Base-by-base conservation (phyloP, 2,329 filamentous ascomycete species). In the Phialophora chinensis region DNA sequence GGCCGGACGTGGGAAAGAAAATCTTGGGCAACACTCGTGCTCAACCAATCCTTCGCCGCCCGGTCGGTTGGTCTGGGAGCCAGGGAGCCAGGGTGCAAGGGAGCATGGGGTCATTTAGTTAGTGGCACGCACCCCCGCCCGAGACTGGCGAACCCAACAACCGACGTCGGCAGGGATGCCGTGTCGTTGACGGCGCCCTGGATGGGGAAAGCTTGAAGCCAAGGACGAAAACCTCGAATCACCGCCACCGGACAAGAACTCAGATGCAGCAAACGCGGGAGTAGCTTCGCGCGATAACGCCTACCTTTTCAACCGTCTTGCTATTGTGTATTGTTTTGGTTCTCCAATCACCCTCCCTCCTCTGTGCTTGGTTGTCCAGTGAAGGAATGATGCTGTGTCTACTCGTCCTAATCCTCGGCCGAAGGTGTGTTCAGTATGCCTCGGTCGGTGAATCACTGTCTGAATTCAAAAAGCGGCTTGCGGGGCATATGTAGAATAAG, bases 41-140 rank as follows among this genome's bases (percentile, higher is more conserved):
- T 52, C 31, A 50, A 47, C 57, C 57, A 60, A 60, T 60, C 44
- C 42, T 60, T 60, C 27, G 42, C 42, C 47, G 42, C 25, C 47
- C 57, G 44, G 25, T 60, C 23, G 57, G 25, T 27, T 31, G 44
- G 57, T 38, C 27, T 23, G 20, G 23, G 49, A 31, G 29, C 31
- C 8, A 31, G 20, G 23, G 49, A 31, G 29, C 31, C 8, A 31
- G 31, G 31, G 8, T 10, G 49, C 38, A 7, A n/a, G 38, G 38
- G 38, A 8, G 38, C 38, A 27, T 11, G 31, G 31, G 31, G 31
- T 33, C 31, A 11, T 10, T 33, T 33, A 33, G 31, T 33, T 33
- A 33, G 31, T 7, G 31, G 31, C 33, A 35, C 11, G 33, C 33
- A 12, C 33, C 33, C 31, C 33, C 33, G 33, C 35, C 38, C 38